These are phyloP conservation scores for Suillus hirtellus DNA, from an alignment of 768 basidiomycete genomes.

Conservation along the genomic window DNA sequence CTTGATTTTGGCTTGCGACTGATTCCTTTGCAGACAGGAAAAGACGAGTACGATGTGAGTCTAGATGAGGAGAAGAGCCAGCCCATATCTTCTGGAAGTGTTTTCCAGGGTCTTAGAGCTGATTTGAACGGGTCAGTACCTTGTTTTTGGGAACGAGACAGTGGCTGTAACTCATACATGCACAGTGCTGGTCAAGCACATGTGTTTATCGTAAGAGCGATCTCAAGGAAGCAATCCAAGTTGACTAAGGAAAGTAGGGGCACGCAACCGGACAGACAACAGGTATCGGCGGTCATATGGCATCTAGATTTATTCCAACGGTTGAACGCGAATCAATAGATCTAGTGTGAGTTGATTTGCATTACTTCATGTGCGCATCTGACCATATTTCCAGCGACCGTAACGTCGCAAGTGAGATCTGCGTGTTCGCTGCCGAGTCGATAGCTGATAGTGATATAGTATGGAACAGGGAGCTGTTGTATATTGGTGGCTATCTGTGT, in stretches of 20 bases:
- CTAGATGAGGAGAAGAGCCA: conserved; percentile 64
- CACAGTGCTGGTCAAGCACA: conserved; percentile 64
- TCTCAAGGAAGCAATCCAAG: conserved; percentile 3
- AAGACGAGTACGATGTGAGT: conserved; percentile 77
- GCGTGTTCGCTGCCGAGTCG: neutral
- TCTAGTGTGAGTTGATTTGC: conserved; percentile 58
- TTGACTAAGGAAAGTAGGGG: conserved; percentile 48
- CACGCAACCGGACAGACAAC: conserved; percentile 93
- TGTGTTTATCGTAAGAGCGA: conserved; percentile 74
- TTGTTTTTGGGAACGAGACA: neutral
- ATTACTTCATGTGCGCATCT: neutral
- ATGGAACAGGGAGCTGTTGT: conserved; percentile 91
- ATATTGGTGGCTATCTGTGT: conserved; percentile 78
- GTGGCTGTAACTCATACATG: neutral
- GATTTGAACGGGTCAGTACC: conserved; percentile 74
- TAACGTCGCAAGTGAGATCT: conserved; percentile 65
- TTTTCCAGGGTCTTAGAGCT: conserved; percentile 85
- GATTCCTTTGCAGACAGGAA: conserved; percentile 59
- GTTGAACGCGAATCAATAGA: conserved; percentile 95
- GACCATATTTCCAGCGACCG: conserved; percentile 55
- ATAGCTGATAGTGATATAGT: conserved; percentile 38
- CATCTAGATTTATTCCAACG: conserved; percentile 90
- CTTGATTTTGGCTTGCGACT: neutral
- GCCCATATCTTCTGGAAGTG: conserved; percentile 65
- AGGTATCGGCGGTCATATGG: conserved; percentile 68